Evolutionary conservation across 257 asterid species (phyloP).

Genomic region (Fraxinus americana): DNA sequence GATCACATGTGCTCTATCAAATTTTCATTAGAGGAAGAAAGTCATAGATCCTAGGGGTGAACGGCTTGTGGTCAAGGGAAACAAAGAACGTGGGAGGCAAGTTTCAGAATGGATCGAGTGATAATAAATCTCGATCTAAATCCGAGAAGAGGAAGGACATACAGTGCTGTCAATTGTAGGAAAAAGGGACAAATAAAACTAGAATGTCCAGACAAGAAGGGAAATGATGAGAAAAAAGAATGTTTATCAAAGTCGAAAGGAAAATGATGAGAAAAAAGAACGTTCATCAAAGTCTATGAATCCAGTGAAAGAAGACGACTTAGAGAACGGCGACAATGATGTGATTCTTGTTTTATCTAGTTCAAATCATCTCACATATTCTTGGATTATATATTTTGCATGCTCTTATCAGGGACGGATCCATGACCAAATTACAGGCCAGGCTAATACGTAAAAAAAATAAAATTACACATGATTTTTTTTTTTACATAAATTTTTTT

Average conservation of each 20-base stretch:
- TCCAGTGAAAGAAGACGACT: too few relatives aligned
- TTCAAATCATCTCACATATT: not conserved
- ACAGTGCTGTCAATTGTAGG: not conserved
- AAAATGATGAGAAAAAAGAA: not conserved
- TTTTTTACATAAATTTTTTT: too few relatives aligned
- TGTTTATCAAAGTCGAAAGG: not conserved
- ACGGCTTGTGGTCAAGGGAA: not conserved
- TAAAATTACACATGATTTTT: too few relatives aligned
- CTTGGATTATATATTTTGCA: not conserved
- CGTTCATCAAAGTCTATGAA: not conserved
- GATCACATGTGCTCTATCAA: not conserved
- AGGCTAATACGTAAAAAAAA: too few relatives aligned
- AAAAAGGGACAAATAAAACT: not conserved
- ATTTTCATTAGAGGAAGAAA: not conserved
- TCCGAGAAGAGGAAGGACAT: not conserved
- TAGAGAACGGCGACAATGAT: not conserved
- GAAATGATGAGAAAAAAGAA: not conserved
- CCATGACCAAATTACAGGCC: too few relatives aligned
- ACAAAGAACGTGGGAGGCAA: not conserved
- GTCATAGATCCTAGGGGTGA: not conserved
- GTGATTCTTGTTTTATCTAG: not conserved
- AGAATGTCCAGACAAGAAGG: not conserved
- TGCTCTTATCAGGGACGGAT: too few relatives aligned
- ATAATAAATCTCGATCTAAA: not conserved
- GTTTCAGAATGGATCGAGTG: not conserved